A percentile compares a stretch with the other conserved stretches of the same genome.
Conservation (phyloP, 768 basidiomycete species). For the Lentinula detonsa region DNA sequence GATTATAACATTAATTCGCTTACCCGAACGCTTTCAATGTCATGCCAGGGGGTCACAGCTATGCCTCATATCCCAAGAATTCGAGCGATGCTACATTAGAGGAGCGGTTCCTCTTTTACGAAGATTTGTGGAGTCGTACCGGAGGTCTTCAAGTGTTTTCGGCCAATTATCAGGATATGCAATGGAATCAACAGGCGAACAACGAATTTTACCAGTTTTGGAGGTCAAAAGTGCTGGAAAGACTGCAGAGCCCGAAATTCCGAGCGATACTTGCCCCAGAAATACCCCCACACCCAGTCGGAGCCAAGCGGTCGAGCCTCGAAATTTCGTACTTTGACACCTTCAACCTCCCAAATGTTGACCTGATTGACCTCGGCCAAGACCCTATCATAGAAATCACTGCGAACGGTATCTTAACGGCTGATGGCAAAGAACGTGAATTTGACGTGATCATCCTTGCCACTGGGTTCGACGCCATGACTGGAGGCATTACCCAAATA, state of each 20-base stretch:
- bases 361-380: conserved; percentile 14
- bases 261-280: conserved; percentile 17
- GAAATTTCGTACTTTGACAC: conserved; percentile 17
- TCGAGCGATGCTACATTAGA: background rate
- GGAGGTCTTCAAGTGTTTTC: conserved; percentile 5
- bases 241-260: conserved; percentile 14
- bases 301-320: conserved; percentile 16
- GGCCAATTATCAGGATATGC: conserved; percentile 11
- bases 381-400: conserved; percentile 16
- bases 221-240: conserved; percentile 14
- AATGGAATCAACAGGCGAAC: conserved; percentile 13
- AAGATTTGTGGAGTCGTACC: background rate
- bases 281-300: conserved; percentile 15
- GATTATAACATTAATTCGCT: too few species aligned
- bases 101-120: background rate
- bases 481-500: conserved; percentile 17
- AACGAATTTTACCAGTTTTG: conserved; percentile 18
- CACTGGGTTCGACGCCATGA: conserved; percentile 19
- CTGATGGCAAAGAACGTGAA: conserved; percentile 14
- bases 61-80: conserved; percentile 3
- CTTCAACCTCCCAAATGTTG: conserved; percentile 18
- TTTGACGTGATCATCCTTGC: conserved; percentile 17
- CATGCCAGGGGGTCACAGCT: conserved; percentile 11
- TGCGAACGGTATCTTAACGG: conserved; percentile 13
- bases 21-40: background rate